Evolutionary conservation across 768 basidiomycete genomes (phyloP).

Genomic region (Panaeolus papilionaceus): DNA sequence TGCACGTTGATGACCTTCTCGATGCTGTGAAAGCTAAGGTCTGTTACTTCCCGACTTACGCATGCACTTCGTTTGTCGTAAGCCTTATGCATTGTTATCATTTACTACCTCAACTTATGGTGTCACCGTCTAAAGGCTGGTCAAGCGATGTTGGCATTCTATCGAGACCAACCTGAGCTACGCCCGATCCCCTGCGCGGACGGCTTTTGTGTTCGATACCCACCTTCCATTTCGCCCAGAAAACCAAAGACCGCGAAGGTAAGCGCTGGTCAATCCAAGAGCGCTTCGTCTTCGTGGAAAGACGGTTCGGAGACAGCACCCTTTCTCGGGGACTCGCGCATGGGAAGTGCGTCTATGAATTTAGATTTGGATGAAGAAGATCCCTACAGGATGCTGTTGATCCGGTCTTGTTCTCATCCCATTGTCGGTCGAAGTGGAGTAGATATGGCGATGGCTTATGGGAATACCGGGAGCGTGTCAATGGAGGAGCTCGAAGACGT

Average conservation of each 20-base stretch:
- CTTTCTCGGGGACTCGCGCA: neutral
- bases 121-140: neutral
- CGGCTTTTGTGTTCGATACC: neutral
- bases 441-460: neutral
- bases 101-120: neutral
- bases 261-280: neutral
- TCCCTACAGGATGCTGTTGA: neutral
- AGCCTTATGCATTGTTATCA: constrained; percentile 19
- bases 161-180: neutral
- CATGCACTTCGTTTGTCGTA: constrained; percentile 39
- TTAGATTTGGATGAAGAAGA: constrained; percentile 7
- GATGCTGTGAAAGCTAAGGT: constrained; percentile 33
- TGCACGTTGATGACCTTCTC: constrained; percentile 36
- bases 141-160: constrained; percentile 2
- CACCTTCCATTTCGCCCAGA: neutral
- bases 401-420: neutral
- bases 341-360: neutral
- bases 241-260: neutral
- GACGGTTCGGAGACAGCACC: neutral
- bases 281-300: neutral
- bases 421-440: neutral
- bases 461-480: neutral
- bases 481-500: neutral
- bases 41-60: constrained; percentile 37
- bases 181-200: neutral